phyloP scores from a whole-genome alignment of 805 yeast species.

The Saccharomycopsis olivae region DNA sequence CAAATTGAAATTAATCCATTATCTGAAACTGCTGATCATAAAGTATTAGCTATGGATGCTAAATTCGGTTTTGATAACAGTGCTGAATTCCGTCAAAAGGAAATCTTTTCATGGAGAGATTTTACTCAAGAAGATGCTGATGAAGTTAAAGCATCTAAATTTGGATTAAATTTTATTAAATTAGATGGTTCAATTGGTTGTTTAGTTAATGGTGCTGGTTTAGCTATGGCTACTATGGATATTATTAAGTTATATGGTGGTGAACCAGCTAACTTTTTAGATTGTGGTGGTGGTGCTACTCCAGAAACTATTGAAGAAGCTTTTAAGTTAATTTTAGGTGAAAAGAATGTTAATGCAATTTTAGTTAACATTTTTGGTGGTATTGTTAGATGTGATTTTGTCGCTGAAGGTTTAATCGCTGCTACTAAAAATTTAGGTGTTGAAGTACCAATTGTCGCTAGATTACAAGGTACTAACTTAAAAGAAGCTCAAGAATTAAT shows the following conservation, averaged over 20 bases:
- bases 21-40: slow-evolving; percentile 82
- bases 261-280: slow-evolving; percentile 97
- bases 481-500: slow-evolving; percentile 82
- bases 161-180: slow-evolving; percentile 91
- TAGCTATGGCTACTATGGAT: slow-evolving; percentile 99
- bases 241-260: slow-evolving; percentile 97
- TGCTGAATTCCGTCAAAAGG: slow-evolving; percentile 90
- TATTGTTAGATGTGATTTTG: slow-evolving; percentile 98
- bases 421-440: slow-evolving; percentile 89
- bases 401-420: slow-evolving; percentile 93
- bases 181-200: slow-evolving; percentile 98
- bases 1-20: slow-evolving; percentile 98
- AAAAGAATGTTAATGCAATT: slow-evolving; percentile 83
- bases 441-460: slow-evolving; percentile 90
- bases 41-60: slow-evolving; percentile 97
- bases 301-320: slow-evolving; percentile 97
- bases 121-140: slow-evolving; percentile 95
- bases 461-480: slow-evolving; percentile 97
- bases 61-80: slow-evolving; percentile 97
- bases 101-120: slow-evolving; percentile 95
- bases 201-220: slow-evolving; percentile 98
- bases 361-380: slow-evolving; percentile 99
- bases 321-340: slow-evolving; percentile 84
- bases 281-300: slow-evolving; percentile 99
- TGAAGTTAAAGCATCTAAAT: slow-evolving; percentile 85